These are phyloP conservation scores for Trichoderma virens DNA, from an alignment of 495 filamentous ascomycete species.

Conservation along the genomic window DNA sequence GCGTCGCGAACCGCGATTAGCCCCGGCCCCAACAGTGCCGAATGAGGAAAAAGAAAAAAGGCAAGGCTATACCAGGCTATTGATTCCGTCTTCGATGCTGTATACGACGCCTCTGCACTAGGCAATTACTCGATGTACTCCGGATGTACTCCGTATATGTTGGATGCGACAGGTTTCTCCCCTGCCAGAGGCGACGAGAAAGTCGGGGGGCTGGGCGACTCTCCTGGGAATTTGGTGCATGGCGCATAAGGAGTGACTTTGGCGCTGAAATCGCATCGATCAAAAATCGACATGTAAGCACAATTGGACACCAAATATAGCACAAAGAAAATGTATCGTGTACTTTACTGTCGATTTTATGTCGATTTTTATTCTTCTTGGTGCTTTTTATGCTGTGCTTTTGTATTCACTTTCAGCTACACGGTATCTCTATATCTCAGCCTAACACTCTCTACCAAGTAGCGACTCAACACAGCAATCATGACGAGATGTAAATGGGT, in stretches of 20 bases:
- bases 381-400: neutral
- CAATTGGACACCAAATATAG: neutral
- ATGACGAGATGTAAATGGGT: no score
- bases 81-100: neutral
- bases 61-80: neutral
- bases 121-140: neutral
- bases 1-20: no score
- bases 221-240: neutral
- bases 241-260: neutral
- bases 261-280: neutral
- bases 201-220: slow-evolving; percentile 8
- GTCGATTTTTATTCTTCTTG: neutral
- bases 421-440: no score
- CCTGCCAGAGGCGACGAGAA: neutral
- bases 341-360: neutral
- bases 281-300: neutral
- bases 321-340: no score
- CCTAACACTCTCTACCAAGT: no score
- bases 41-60: no score
- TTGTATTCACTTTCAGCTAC: neutral
- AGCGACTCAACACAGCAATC: no score
- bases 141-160: neutral
- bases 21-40: no score
- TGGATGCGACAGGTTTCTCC: slow-evolving; percentile 6
- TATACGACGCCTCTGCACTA: no score